A percentile compares a stretch with the other conserved stretches of the same genome.
Evolutionary conservation across 495 filamentous ascomycete species (phyloP).

Genomic region (Penicillium simplicissimum): DNA sequence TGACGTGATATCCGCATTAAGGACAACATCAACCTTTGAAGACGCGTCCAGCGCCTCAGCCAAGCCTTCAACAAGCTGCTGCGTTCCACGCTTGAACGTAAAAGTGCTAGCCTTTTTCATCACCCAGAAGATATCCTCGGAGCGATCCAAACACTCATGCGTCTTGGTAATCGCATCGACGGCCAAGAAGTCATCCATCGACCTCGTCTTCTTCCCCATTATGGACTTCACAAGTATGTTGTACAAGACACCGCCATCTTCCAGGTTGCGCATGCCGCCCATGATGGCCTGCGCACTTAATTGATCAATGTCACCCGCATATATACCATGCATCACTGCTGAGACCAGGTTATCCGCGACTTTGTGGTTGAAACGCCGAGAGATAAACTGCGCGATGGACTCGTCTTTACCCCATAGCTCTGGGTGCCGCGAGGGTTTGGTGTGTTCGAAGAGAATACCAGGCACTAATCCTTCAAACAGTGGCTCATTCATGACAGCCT

Average conservation of each 20-base stretch:
- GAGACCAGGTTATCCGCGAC: conserved; percentile 76
- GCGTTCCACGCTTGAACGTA: conserved; percentile 41
- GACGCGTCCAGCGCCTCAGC: conserved; percentile 28
- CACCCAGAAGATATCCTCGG: conserved; percentile 5
- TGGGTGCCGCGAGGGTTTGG: conserved; percentile 27
- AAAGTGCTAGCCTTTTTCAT: conserved; percentile 52
- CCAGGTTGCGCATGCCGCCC: conserved; percentile 52
- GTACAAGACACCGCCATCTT: conserved; percentile 38
- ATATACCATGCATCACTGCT: conserved; percentile 84
- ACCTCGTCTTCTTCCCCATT: conserved; percentile 6
- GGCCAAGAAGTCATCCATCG: conserved; percentile 36
- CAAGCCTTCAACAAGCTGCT: conserved; percentile 38
- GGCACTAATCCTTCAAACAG: conserved; percentile 55
- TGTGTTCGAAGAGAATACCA: conserved; percentile 43
- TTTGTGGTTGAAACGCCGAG: conserved; percentile 52
- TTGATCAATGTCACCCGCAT: conserved; percentile 85
- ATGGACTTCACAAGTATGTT: conserved; percentile 14
- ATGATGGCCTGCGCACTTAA: conserved; percentile 70
- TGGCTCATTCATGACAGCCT: conserved; percentile 58
- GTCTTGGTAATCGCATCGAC: conserved; percentile 8
- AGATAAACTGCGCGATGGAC: conserved; percentile 70
- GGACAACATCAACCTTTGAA: conserved; percentile 31
- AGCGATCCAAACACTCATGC: conserved; percentile 18
- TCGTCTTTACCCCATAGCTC: conserved; percentile 55
- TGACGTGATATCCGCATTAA: conserved; percentile 20